Evolutionary conservation across 345 rosid genomes (phyloP).

Genomic region (Euphorbia pulcherrima): DNA sequence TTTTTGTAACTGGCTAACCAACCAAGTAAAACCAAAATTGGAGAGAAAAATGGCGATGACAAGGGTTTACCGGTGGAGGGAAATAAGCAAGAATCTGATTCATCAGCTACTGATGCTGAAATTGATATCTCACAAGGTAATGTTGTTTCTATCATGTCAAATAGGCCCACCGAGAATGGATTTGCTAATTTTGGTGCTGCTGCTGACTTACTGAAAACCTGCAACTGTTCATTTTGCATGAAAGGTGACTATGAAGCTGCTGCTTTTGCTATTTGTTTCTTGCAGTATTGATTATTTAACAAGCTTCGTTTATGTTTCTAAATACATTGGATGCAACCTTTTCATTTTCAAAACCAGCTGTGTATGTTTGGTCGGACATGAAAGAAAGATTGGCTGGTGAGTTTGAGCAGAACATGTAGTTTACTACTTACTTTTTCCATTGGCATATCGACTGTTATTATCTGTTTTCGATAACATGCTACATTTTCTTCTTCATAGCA

Average conservation of each 20-base stretch:
- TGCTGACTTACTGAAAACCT: conserved; percentile 50
- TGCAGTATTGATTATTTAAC: not conserved
- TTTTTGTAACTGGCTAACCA: conserved; percentile 30
- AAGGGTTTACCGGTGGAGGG: conserved; percentile 12
- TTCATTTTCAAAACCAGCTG: conserved; percentile 50
- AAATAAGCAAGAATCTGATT: conserved; percentile 23
- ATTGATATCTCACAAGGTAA: conserved; percentile 10
- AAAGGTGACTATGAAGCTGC: conserved; percentile 44
- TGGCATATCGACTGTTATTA: not conserved
- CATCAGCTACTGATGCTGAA: conserved; percentile 9
- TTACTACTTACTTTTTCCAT: not conserved
- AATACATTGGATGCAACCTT: no score
- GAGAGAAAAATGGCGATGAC: conserved; percentile 7
- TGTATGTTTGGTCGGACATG: conserved; percentile 81
- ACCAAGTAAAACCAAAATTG: conserved; percentile 24
- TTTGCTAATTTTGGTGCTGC: conserved; percentile 31
- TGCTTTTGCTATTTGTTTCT: not conserved
- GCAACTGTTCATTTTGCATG: conserved; percentile 81
- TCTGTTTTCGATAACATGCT: not conserved
- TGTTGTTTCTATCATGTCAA: no score
- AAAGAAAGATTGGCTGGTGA: conserved; percentile 74
- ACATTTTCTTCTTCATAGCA: conserved; percentile 31
- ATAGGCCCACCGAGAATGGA: no score
- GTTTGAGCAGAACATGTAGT: conserved; percentile 3
- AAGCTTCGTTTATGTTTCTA: no score